Evolutionary conservation across 2,329 filamentous ascomycete genomes (phyloP).

Genomic region (Aspergillus jensenii): DNA sequence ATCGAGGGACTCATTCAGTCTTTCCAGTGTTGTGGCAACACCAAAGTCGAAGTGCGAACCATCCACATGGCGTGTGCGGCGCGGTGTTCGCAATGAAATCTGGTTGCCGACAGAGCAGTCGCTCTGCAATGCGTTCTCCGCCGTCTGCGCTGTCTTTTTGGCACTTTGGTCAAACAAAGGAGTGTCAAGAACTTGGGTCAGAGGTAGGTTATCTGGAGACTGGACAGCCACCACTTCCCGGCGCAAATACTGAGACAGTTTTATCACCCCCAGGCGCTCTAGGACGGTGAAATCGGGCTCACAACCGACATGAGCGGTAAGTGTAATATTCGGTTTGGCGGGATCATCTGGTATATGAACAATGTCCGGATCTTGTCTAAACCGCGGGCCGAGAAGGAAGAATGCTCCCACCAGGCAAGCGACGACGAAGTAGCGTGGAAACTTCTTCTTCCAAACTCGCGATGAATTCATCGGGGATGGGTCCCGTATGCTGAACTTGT

Average conservation of each 20-base stretch:
- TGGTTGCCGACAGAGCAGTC: conserved; percentile 45
- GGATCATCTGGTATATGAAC: conserved; percentile 11
- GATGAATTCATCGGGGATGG: conserved; percentile 24
- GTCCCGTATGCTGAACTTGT: conserved; percentile 25
- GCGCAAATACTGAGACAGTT: conserved; percentile 30
- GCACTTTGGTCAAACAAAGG: conserved; percentile 23
- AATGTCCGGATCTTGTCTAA: conserved; percentile 15
- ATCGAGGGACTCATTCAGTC: conserved; percentile 52
- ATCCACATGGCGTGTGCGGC: conserved; percentile 45
- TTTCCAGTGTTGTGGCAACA: conserved; percentile 54
- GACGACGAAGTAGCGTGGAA: conserved; percentile 28
- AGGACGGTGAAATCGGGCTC: conserved; percentile 28
- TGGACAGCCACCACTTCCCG: conserved; percentile 30
- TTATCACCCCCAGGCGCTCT: conserved; percentile 24
- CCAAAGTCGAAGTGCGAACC: conserved; percentile 57
- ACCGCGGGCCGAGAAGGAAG: conserved; percentile 28
- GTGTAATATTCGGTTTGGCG: conserved; percentile 26
- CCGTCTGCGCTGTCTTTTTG: neutral
- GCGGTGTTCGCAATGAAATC: conserved; percentile 50
- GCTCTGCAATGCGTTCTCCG: conserved; percentile 22
- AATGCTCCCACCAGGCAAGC: conserved; percentile 27
- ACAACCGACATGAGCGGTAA: conserved; percentile 28
- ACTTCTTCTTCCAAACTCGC: conserved; percentile 34
- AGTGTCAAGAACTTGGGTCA: conserved; percentile 27
- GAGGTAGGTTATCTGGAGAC: conserved; percentile 24